Evolutionary conservation across 1,139 yeast species (phyloP).

Genomic region (Zygoascus hellenicus): DNA sequence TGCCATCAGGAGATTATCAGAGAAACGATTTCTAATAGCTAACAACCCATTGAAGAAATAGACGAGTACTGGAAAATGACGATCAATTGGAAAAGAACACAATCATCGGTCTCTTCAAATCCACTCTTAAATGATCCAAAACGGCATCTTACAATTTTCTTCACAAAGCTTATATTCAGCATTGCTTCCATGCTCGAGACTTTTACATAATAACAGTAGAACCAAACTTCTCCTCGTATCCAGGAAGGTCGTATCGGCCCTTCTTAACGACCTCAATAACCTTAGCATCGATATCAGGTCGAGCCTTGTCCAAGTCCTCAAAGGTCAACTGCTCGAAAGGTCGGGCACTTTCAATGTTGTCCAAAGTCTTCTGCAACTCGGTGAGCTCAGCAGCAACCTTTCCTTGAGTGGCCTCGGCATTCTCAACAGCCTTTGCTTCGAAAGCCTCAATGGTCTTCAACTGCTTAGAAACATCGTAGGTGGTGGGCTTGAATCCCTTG

Average conservation of each 20-base stretch:
- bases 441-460: constrained; percentile 87
- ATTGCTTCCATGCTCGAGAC: background rate
- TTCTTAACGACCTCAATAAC: constrained; percentile 91
- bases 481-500: constrained; percentile 69
- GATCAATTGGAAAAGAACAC: background rate
- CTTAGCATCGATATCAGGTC: constrained; percentile 96
- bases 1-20: no score
- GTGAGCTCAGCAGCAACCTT: constrained; percentile 81
- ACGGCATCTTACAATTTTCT: background rate
- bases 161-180: background rate
- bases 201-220: constrained; percentile 85
- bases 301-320: constrained; percentile 89
- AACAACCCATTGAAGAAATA: no score
- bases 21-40: no score
- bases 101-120: background rate
- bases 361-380: constrained; percentile 80
- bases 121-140: background rate
- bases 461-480: constrained; percentile 83
- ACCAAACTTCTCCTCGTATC: constrained; percentile 96
- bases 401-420: constrained; percentile 89
- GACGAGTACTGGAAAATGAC: no score
- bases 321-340: constrained; percentile 96
- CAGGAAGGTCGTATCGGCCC: constrained; percentile 98
- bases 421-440: constrained; percentile 92
- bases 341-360: constrained; percentile 93